These are phyloP conservation scores for Anaeramoeba ignava DNA, from an alignment of 78 protist species.

Conservation along the genomic window DNA sequence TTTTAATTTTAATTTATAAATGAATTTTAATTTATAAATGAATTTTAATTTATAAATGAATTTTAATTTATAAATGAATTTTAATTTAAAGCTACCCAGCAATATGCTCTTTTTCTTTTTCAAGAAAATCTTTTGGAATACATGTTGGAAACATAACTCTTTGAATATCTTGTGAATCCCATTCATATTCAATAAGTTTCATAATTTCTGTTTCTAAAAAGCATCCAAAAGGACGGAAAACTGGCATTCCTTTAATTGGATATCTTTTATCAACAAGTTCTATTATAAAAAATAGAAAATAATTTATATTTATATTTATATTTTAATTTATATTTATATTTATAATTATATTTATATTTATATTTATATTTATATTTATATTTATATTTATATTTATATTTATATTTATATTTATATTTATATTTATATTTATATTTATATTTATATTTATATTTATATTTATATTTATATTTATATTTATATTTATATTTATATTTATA, in stretches of 20 bases:
- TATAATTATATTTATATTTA: neutral
- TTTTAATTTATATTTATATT: neutral
- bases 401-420: neutral
- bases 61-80: no score
- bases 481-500: neutral
- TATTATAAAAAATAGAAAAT: neutral
- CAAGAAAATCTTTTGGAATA: conserved; percentile 46
- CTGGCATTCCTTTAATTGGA: conserved; percentile 44
- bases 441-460: neutral
- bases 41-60: no score
- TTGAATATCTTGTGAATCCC: conserved; percentile 18
- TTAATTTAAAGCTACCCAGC: conserved; percentile 2
- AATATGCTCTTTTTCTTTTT: conserved; percentile 54
- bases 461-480: neutral
- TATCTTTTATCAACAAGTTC: conserved; percentile 33
- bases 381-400: neutral
- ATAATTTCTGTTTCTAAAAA: conserved; percentile 23
- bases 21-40: no score
- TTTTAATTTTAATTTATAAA: no score
- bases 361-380: neutral
- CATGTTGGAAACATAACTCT: conserved; percentile 35
- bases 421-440: neutral
- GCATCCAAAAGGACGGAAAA: conserved; percentile 32
- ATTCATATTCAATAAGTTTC: conserved; percentile 20
- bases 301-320: neutral